Evolutionary conservation across 441 rosid genomes (phyloP).

Genomic region (Euphorbia celastroides): DNA sequence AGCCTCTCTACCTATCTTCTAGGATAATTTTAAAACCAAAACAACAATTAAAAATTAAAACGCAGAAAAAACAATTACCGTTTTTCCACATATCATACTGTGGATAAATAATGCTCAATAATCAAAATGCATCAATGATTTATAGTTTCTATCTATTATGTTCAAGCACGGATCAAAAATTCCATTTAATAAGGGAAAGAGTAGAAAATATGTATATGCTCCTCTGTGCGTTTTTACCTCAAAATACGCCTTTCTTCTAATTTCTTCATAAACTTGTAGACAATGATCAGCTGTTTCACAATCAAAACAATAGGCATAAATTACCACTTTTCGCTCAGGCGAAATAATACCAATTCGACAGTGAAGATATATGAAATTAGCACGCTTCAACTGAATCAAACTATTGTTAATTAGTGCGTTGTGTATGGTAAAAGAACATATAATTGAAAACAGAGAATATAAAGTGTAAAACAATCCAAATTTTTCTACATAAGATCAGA

Average conservation of each 20-base stretch:
- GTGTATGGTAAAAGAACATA: too few species aligned
- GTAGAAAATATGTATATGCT: slow-evolving; percentile 15
- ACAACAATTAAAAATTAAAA: too few species aligned
- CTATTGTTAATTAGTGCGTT: too few species aligned
- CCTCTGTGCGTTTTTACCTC: background rate
- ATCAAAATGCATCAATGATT: background rate
- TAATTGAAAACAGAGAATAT: background rate
- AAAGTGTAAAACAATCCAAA: background rate
- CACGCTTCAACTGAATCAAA: background rate
- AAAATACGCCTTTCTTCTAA: slow-evolving; percentile 20
- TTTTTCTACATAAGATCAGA: background rate
- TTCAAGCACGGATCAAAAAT: background rate
- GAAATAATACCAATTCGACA: background rate
- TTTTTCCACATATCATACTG: too few species aligned
- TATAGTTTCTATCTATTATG: background rate
- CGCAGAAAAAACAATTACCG: too few species aligned
- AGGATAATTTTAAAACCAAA: too few species aligned
- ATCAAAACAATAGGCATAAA: background rate
- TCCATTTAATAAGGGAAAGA: background rate
- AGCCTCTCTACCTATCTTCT: too few species aligned
- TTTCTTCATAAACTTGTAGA: background rate
- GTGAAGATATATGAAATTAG: background rate
- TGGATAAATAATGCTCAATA: background rate
- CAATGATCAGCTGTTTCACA: background rate
- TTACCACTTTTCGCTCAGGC: background rate